These are phyloP conservation scores for Phaeosphaeria sp. DNA, from an alignment of 2,329 filamentous ascomycete species.

Conservation along the genomic window DNA sequence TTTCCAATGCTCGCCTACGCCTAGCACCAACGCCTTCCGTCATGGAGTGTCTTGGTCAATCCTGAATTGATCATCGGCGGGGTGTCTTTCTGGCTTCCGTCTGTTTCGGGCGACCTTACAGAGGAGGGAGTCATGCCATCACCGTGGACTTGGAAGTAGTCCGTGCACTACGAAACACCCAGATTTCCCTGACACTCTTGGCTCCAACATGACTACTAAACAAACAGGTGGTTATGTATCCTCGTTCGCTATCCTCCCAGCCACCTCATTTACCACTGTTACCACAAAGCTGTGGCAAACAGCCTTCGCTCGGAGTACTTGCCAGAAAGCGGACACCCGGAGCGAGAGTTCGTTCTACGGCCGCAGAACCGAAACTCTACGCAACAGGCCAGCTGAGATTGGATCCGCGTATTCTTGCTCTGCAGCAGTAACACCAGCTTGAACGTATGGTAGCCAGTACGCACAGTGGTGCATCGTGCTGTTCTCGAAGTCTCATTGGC, in stretches of 20 bases:
- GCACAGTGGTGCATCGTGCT: slow-evolving; percentile 12
- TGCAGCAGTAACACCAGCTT: slow-evolving; percentile 26
- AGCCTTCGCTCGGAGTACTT: background rate
- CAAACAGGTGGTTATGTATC: background rate
- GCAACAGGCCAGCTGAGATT: slow-evolving; percentile 13
- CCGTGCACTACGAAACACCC: background rate
- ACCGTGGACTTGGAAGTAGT: background rate
- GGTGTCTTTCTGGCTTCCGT: background rate
- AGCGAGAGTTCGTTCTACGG: background rate
- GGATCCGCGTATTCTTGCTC: slow-evolving; percentile 18
- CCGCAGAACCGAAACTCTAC: background rate
- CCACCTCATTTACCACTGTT: background rate
- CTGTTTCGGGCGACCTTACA: background rate
- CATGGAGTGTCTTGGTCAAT: background rate
- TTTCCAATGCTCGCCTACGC: background rate
- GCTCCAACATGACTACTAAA: background rate
- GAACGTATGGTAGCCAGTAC: slow-evolving; percentile 25
- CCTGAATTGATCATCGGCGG: background rate
- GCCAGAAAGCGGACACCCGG: background rate
- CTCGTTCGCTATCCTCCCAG: background rate
- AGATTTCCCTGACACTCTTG: background rate
- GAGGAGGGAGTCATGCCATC: background rate
- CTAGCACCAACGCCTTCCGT: background rate
- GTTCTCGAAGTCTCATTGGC: background rate
- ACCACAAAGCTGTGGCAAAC: background rate